Evolutionary conservation across 2,329 filamentous ascomycete species (phyloP).

Genomic region (Apiospora rasikravindrae): DNA sequence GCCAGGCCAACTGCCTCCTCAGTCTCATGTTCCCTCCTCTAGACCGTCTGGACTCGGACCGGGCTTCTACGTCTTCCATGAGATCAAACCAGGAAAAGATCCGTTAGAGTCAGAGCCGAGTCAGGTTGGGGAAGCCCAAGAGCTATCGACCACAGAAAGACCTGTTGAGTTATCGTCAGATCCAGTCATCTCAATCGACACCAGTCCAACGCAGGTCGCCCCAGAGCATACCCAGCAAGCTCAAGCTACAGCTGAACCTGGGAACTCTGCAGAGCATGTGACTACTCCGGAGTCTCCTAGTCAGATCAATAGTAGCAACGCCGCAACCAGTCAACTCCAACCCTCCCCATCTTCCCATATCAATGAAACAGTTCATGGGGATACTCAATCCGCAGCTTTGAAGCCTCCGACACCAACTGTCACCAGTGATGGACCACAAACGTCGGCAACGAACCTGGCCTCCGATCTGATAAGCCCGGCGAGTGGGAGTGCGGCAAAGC

Average conservation of each 20-base stretch:
- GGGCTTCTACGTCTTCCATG: slow-evolving; percentile 13
- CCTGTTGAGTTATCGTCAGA: neutral
- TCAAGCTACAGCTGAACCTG: neutral
- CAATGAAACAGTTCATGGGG: neutral
- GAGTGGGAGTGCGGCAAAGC: neutral
- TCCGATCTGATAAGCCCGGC: too few species aligned
- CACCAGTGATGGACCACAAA: neutral
- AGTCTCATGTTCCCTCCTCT: slow-evolving; percentile 19
- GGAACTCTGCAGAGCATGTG: neutral
- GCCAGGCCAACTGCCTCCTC: slow-evolving; percentile 25
- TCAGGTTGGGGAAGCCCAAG: neutral
- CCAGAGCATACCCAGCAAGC: neutral
- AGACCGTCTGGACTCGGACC: slow-evolving; percentile 24
- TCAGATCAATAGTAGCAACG: neutral
- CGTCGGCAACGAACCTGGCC: neutral
- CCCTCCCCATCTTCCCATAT: neutral
- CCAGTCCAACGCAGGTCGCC: neutral
- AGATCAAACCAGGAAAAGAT: neutral
- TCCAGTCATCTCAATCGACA: neutral
- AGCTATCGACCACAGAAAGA: neutral
- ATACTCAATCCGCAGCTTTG: neutral
- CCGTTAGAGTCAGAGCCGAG: neutral
- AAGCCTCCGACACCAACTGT: neutral
- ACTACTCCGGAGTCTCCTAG: neutral
- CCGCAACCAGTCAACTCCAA: neutral